Base-by-base conservation (phyloP, 176 grass and related monocot genomes). In the Carex myosuroides region DNA sequence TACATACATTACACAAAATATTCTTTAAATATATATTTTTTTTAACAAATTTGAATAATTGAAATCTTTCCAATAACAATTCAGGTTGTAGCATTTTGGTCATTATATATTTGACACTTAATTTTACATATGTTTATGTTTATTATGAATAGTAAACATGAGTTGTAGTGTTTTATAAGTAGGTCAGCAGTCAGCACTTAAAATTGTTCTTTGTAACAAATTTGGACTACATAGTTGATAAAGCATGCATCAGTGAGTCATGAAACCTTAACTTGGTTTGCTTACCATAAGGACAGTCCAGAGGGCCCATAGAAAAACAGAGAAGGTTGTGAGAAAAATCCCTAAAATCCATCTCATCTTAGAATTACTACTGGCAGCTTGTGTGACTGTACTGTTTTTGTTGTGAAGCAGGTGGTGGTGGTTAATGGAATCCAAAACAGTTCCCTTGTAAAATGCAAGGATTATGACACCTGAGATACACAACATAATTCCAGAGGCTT, bases 271-370 rank as follows among this genome's bases (percentile, higher is more conserved):
- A 39, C 37, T 39, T 44, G 16, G 0, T 39, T 72, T 13, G 12
- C 54, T 42, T 78, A 91, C 92, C 90, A 91, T 84, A 60, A 91
- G 59, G 52, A 91, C 85, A 46, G 84, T 83, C 92, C 92, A 94
- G 21, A 92, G 30, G 56, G 90, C 87, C 81, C 84, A 90, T 30
- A 17, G n/a, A 57, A 48, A 26, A 79, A 85, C 80, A 13, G 88
- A 65, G 8, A 88, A 20, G 53, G 62, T 63, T 13, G 63, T 74
- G 12, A 90, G 32, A 67, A 90, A 90, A 84, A 82, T 64, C 64
- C 92, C 92, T 17, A 86, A 16, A 48, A 89, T 82, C 92, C 89
- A 94, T 72, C n/a, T 72, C 69, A 48, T 44, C 46, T 72, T 72
- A 20, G 69, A 72, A 72, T n/a, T n/a, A n/a, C 41, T 22, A 48